A percentile compares a stretch with the other conserved stretches of the same genome.
phyloP scores from a whole-genome alignment of 164 flowering plant species.

The Piper longum region DNA sequence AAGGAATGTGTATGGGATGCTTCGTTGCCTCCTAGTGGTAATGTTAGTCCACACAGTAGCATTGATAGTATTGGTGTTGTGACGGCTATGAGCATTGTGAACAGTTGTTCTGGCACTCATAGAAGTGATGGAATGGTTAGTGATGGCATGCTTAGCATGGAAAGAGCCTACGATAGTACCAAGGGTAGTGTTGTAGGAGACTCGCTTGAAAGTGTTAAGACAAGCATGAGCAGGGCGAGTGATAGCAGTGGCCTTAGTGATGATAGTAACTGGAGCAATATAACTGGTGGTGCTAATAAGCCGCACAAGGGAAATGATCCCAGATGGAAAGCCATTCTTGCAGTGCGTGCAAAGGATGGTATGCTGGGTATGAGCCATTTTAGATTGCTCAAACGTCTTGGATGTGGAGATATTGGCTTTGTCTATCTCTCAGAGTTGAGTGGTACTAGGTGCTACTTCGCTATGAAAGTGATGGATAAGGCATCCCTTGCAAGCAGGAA shows the following conservation, averaged over 20 bases:
- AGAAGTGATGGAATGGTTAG: constrained; percentile 58
- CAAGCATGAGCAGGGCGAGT: constrained; percentile 81
- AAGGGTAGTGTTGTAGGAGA: constrained; percentile 67
- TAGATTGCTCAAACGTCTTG: constrained; percentile 45
- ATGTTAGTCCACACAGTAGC: constrained; percentile 83
- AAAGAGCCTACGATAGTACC: constrained; percentile 50
- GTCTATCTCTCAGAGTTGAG: constrained; percentile 45
- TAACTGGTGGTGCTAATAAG: constrained; percentile 81
- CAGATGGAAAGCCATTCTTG: constrained; percentile 89
- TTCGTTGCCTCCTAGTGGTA: constrained; percentile 90
- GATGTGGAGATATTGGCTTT: constrained; percentile 70
- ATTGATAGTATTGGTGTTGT: constrained; percentile 62
- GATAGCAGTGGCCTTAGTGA: constrained; percentile 94
- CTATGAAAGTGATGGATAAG: constrained; percentile 84
- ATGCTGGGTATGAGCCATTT: constrained; percentile 92
- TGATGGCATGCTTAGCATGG: constrained; percentile 67
- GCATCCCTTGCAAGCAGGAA: constrained; percentile 55
- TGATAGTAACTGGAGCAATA: constrained; percentile 89
- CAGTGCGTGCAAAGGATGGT: constrained; percentile 73
- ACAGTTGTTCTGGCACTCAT: constrained; percentile 62
- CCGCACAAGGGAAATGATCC: constrained; percentile 98
- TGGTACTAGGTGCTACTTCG: constrained; percentile 33
- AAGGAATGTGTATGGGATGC: constrained; percentile 92
- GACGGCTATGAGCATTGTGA: constrained; percentile 75
- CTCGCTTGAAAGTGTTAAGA: constrained; percentile 80